Conservation (phyloP, 1,139 yeast genomes). For the Meyerozyma smithsonii region DNA sequence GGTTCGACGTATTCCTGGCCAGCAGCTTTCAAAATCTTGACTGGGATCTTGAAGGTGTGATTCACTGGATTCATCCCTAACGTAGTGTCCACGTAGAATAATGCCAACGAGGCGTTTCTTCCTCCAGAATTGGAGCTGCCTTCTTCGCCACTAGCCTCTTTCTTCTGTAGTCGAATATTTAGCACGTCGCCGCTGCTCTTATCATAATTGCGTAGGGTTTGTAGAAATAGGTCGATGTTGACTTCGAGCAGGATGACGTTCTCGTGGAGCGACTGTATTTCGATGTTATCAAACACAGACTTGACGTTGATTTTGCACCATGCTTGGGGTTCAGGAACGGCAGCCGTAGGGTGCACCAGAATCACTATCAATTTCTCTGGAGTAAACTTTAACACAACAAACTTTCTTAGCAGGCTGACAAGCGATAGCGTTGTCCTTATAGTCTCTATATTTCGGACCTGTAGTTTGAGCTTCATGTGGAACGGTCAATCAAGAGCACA, state of each 20-base stretch:
- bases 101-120: slow-evolving; percentile 48
- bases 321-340: slow-evolving; percentile 52
- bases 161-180: slow-evolving; percentile 48
- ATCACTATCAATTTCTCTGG: slow-evolving; percentile 43
- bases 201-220: slow-evolving; percentile 51
- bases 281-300: slow-evolving; percentile 44
- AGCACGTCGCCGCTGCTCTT: slow-evolving; percentile 47
- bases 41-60: slow-evolving; percentile 59
- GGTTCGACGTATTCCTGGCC: slow-evolving; percentile 47
- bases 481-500: too few species aligned
- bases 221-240: slow-evolving; percentile 51
- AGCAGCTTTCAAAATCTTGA: slow-evolving; percentile 43
- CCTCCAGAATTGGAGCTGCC: slow-evolving; percentile 22
- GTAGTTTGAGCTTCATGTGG: slow-evolving; percentile 1
- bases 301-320: slow-evolving; percentile 51
- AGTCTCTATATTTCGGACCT: not conserved
- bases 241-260: slow-evolving; percentile 50
- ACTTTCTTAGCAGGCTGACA: slow-evolving; percentile 11
- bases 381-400: slow-evolving; percentile 37
- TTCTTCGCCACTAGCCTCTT: slow-evolving; percentile 29
- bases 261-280: slow-evolving; percentile 43
- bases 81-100: slow-evolving; percentile 41
- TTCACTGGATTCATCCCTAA: slow-evolving; percentile 34
- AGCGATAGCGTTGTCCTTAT: slow-evolving; percentile 9
- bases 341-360: slow-evolving; percentile 36